A percentile compares a stretch with the other conserved stretches of the same genome.
Evolutionary conservation across 2,329 filamentous ascomycete genomes (phyloP).

Genomic region (Lasiodiplodia theobromae): DNA sequence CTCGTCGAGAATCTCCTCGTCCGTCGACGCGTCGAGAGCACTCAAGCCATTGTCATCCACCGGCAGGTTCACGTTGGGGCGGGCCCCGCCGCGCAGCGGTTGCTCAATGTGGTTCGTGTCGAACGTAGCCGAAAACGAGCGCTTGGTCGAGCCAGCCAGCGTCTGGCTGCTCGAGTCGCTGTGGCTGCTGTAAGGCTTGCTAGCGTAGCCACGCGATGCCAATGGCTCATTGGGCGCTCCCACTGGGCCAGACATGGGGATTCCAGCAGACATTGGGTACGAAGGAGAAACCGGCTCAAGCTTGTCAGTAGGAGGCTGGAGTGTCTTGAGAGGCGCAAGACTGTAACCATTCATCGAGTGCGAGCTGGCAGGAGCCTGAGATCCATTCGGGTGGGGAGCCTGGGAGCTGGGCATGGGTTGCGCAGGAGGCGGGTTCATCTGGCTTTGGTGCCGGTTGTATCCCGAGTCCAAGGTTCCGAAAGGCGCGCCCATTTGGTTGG

Average conservation of each 20-base stretch:
- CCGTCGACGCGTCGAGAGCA: slow-evolving; percentile 39
- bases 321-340: slow-evolving; percentile 53
- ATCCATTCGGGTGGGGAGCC: slow-evolving; percentile 37
- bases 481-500: slow-evolving; percentile 43
- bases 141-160: slow-evolving; percentile 50
- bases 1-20: slow-evolving; percentile 49
- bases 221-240: slow-evolving; percentile 26
- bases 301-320: slow-evolving; percentile 45
- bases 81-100: slow-evolving; percentile 53
- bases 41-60: slow-evolving; percentile 38
- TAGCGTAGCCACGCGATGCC: slow-evolving; percentile 28
- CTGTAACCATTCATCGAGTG: slow-evolving; percentile 42
- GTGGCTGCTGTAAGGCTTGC: slow-evolving; percentile 36
- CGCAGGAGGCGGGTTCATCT: slow-evolving; percentile 36
- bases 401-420: slow-evolving; percentile 45
- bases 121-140: slow-evolving; percentile 55
- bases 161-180: slow-evolving; percentile 31
- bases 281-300: slow-evolving; percentile 55
- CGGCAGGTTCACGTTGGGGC: slow-evolving; percentile 46
- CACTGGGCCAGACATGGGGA: slow-evolving; percentile 30
- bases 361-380: slow-evolving; percentile 32
- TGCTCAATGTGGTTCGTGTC: slow-evolving; percentile 52
- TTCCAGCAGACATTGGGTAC: slow-evolving; percentile 46
- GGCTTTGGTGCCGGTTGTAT: slow-evolving; percentile 48
- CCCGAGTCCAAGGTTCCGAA: slow-evolving; percentile 45